Conservation (phyloP, 805 yeast species). For the Candida saitoana region DNA sequence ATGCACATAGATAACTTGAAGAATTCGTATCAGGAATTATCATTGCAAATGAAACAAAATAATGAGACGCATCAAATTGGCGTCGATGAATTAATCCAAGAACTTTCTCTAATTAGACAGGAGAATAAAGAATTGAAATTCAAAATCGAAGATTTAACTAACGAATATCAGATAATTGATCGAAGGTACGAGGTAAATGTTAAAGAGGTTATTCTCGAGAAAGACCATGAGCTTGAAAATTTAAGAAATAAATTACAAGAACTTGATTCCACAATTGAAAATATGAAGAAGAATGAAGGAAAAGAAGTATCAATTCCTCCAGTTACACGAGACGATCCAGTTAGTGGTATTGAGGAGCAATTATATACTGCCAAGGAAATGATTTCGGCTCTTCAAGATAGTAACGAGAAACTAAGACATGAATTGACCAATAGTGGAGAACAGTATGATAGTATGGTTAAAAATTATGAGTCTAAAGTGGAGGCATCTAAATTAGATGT, state of each 20-base stretch:
- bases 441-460: slow-evolving; percentile 13
- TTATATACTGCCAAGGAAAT: slow-evolving; percentile 16
- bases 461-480: slow-evolving; percentile 20
- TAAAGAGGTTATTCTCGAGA: slow-evolving; percentile 17
- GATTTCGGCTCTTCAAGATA: slow-evolving; percentile 15
- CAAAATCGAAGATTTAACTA: slow-evolving; percentile 6
- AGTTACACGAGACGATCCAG: slow-evolving; percentile 6
- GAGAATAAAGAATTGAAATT: slow-evolving; percentile 10
- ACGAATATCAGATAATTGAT: slow-evolving; percentile 9
- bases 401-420: slow-evolving; percentile 13
- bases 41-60: background rate
- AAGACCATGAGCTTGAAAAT: slow-evolving; percentile 18
- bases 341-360: slow-evolving; percentile 6
- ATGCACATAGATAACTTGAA: slow-evolving; percentile 5
- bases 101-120: slow-evolving; percentile 6
- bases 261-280: background rate
- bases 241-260: slow-evolving; percentile 11
- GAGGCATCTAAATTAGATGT: slow-evolving; percentile 22
- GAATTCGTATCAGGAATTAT: background rate
- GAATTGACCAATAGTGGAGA: slow-evolving; percentile 16
- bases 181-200: slow-evolving; percentile 11
- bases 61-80: slow-evolving; percentile 8
- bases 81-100: slow-evolving; percentile 6
- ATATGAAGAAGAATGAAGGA: background rate
- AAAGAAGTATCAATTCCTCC: background rate